phyloP scores from a whole-genome alignment of 192 early-diverging fungal species.

The Backusella tuberculispora region DNA sequence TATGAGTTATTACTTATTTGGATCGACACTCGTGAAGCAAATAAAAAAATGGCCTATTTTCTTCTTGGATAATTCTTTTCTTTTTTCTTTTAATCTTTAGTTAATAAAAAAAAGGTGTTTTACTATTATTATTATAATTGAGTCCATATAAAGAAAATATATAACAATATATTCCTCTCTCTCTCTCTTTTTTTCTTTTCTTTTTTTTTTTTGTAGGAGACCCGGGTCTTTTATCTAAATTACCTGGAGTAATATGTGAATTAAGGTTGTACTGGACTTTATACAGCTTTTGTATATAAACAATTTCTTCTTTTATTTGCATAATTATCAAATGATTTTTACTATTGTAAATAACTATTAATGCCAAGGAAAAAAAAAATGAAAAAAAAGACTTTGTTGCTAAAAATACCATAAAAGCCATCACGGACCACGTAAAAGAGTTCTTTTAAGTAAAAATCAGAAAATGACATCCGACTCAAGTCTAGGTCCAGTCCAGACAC shows the following conservation, averaged over 20 bases:
- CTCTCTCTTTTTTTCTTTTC: not conserved
- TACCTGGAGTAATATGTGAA: not conserved
- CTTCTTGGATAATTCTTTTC: not conserved
- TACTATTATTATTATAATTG: too few relatives aligned
- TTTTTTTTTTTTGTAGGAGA: too few relatives aligned
- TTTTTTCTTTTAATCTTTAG: not conserved
- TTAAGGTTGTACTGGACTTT: not conserved
- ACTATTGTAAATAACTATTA: too few relatives aligned
- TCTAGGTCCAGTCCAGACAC: not conserved
- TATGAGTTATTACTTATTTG: conserved; percentile 12
- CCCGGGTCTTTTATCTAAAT: not conserved
- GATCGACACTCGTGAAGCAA: conserved; percentile 5
- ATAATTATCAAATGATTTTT: too few relatives aligned
- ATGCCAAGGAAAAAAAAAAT: too few relatives aligned
- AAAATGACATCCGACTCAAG: not conserved
- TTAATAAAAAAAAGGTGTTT: not conserved
- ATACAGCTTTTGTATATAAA: not conserved
- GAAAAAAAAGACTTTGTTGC: too few relatives aligned
- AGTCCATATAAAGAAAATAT: too few relatives aligned
- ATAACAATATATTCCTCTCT: too few relatives aligned
- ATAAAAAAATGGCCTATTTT: conserved; percentile 2
- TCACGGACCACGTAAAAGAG: too few relatives aligned
- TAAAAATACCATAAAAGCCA: too few relatives aligned
- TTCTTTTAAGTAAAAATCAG: not conserved
- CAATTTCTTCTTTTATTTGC: too few relatives aligned